Base-by-base conservation (phyloP, 1,284 basidiomycete species). In the Prillingera fragicola region DNA sequence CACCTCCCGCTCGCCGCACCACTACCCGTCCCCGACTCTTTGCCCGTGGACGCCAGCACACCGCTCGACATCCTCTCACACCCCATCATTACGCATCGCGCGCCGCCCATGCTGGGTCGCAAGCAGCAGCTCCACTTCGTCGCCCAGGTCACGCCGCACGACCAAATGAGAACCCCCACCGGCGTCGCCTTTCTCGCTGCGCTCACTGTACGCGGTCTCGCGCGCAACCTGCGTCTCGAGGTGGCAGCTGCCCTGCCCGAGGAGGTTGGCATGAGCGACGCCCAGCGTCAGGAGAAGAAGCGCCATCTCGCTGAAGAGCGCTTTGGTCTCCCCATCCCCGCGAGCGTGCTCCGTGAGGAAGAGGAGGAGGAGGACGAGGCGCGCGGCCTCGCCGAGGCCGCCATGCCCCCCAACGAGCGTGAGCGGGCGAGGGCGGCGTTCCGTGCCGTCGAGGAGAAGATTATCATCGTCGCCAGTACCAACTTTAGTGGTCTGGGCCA, bases 241-340 rank as follows among this genome's bases (percentile, higher is more conserved):
- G 50, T 66, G 12, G 48, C 55, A 2, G 38, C 48, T 6, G 52
- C 57, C 13, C 27, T 41, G n/a, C 52, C 55, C 9, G 38, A 32
- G 13, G 33, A 45, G 32, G 46, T 45, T 18, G 50, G 40, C 19
- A 26, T 52, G 31, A 43, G 36, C 10, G 46, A 48, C 26, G 49
- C 51, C 32, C 55, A 55, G 25, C 50, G 51, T 13, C 45, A 45
- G 25, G 54, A 55, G 38, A 60, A 60, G 55, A 62, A 60, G 50
- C 60, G 58, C 35, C 57, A 64, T 33, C 41, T 62, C 9, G 39
- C 52, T 13, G 65, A 62, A 39, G 68, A 71, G 36, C 50, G 64
- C 24, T 70, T 66, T 45, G 70, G 70, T 4, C 50, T 72, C 22
- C 69, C 69, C 6, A 70, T 70, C 34, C 68, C 68, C 4, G 63